Base-by-base conservation (phyloP, 305 asterid species). In the Fraxinus angustifolia region DNA sequence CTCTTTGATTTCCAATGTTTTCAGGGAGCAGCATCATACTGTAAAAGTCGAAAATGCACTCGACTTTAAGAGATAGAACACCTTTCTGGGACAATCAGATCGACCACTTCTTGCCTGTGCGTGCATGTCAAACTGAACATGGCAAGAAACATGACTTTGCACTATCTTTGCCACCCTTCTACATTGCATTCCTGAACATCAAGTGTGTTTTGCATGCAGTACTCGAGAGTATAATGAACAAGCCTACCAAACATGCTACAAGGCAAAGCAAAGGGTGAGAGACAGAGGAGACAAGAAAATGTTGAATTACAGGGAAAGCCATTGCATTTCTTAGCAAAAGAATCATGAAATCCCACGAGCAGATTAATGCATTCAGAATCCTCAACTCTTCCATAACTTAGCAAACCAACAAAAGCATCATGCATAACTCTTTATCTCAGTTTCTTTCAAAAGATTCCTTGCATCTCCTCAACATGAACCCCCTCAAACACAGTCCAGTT, bases 1-100 rank as follows among this genome's bases (percentile, higher is more conserved):
- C 97, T 90, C 86, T 91, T 91, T 90, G 97, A 82, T 86, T 75
- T 84, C 91, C 93, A 70, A 81, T 83, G 80, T 88, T 92, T 45
- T 45, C 17, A 45, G 56, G 56, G 14, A 45, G 56, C 17, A 14
- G 17, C 56, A 45, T 45, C 17, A 45, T 14, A 42, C 53, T 12
- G 53, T 10, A 10, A 8, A 42, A 42, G 53, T 42, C 16, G n/a
- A 42, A 42, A 42, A 42, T 42, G 53, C 53, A 42, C 14, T 42
- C 3, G 3, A 42, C 53, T 42, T 42, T 11, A 2, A 42, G 4
- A 11, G 16, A 42, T 11, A 42, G 53, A 42, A 42, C 16, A 11
- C 53, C 53, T 42, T 42, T 42, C 14, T 45, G 56, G 17, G 53
- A 3, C 53, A 42, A 42, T 42, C 53, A 42, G 53, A 42, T 42